Evolutionary conservation across 352 stramenopile genomes (phyloP).

Genomic region (Globisporangium takayamanum): DNA sequence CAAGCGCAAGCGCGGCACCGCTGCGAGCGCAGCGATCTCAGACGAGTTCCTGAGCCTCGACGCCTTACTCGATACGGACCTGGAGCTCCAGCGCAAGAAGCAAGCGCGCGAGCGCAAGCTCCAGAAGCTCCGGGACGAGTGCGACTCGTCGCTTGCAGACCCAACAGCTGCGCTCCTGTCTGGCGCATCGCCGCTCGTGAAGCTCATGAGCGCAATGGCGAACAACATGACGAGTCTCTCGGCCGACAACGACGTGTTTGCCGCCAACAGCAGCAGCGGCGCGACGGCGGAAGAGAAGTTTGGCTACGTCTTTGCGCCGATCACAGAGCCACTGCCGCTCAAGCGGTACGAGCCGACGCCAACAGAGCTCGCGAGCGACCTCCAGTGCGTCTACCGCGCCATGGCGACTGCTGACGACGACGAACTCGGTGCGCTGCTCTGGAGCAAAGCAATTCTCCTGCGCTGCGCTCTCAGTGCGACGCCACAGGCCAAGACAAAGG

Average conservation of each 20-base stretch:
- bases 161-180: neutral
- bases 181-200: constrained; percentile 34
- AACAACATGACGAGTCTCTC: constrained; percentile 65
- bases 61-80: constrained; percentile 59
- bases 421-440: constrained; percentile 56
- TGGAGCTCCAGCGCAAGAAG: constrained; percentile 52
- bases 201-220: constrained; percentile 67
- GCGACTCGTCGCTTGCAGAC: constrained; percentile 18
- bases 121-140: constrained; percentile 49
- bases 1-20: constrained; percentile 23
- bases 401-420: constrained; percentile 47
- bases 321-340: constrained; percentile 55
- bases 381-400: constrained; percentile 52
- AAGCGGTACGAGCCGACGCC: constrained; percentile 52
- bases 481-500: no score
- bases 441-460: constrained; percentile 69
- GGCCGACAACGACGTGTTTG: constrained; percentile 55
- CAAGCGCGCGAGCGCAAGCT: constrained; percentile 47
- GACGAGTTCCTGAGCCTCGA: constrained; percentile 71
- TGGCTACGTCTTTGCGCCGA: constrained; percentile 76
- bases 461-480: constrained; percentile 34
- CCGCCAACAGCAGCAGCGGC: constrained; percentile 14
- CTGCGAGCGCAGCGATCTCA: constrained; percentile 28
- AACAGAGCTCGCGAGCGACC: constrained; percentile 39
- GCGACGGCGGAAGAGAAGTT: constrained; percentile 56